phyloP scores from a whole-genome alignment of 2,329 filamentous ascomycete genomes.

The Venturia asperata region DNA sequence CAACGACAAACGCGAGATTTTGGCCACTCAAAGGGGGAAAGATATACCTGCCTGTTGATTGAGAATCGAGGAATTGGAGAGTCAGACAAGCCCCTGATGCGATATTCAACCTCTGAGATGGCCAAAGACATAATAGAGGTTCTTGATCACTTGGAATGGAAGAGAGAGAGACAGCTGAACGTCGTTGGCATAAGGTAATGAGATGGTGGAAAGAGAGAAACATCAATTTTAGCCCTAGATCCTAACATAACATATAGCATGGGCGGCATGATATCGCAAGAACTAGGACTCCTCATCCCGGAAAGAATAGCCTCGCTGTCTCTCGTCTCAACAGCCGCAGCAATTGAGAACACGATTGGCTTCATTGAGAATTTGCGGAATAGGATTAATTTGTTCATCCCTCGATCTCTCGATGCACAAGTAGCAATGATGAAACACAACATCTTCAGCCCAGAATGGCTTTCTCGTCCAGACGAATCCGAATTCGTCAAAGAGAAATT shows the following conservation, averaged over 20 bases:
- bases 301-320: constrained; percentile 43
- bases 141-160: constrained; percentile 63
- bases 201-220: constrained; percentile 39
- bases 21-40: constrained; percentile 59
- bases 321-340: constrained; percentile 44
- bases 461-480: constrained; percentile 51
- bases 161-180: constrained; percentile 51
- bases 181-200: constrained; percentile 56
- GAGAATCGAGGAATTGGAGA: constrained; percentile 82
- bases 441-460: constrained; percentile 60
- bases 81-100: constrained; percentile 66
- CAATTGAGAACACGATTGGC: constrained; percentile 45
- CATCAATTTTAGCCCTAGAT: not conserved
- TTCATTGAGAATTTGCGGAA: constrained; percentile 58
- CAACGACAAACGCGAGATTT: constrained; percentile 79
- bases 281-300: constrained; percentile 51
- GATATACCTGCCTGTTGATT: constrained; percentile 67
- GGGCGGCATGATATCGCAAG: constrained; percentile 89
- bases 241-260: constrained; percentile 32
- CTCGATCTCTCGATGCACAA: constrained; percentile 51
- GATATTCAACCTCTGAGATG: constrained; percentile 82
- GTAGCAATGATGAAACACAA: constrained; percentile 57
- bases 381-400: constrained; percentile 45
- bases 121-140: constrained; percentile 69
- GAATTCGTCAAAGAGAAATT: constrained; percentile 47